These are phyloP conservation scores for Polytolypa hystricis DNA, from an alignment of 2,329 filamentous ascomycete genomes.

Conservation along the genomic window DNA sequence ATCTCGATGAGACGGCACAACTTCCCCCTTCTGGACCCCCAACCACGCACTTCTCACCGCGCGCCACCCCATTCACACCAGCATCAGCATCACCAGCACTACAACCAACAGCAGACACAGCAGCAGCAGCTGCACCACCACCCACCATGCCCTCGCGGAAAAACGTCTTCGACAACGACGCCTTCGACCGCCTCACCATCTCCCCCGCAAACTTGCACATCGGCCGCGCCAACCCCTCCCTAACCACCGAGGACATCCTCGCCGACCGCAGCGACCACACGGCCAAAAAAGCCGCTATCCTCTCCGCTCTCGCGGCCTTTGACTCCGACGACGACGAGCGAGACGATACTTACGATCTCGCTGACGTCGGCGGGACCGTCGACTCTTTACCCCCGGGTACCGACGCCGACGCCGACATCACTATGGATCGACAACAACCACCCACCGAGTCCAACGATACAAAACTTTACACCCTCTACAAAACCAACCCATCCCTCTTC, in stretches of 20 bases:
- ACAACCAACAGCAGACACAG: too few species aligned
- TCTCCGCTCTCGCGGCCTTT: slow-evolving; percentile 78
- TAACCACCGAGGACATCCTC: slow-evolving; percentile 62
- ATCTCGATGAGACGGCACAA: slow-evolving; percentile 42
- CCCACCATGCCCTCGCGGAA: slow-evolving; percentile 44
- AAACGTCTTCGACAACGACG: slow-evolving; percentile 72
- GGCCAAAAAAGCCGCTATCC: slow-evolving; percentile 71
- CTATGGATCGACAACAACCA: slow-evolving; percentile 29
- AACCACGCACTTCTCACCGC: slow-evolving; percentile 43
- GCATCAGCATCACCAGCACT: slow-evolving; percentile 21
- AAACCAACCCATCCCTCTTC: slow-evolving; percentile 54
- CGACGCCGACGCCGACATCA: slow-evolving; percentile 43
- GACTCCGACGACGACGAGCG: slow-evolving; percentile 92
- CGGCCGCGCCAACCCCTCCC: slow-evolving; percentile 53
- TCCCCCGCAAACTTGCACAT: slow-evolving; percentile 62
- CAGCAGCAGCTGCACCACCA: too few species aligned
- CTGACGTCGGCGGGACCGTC: slow-evolving; percentile 81
- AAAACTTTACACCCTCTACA: slow-evolving; percentile 61
- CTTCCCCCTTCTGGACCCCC: slow-evolving; percentile 10
- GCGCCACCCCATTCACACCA: slow-evolving; percentile 35
- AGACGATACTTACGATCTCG: slow-evolving; percentile 91
- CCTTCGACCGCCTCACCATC: slow-evolving; percentile 60
- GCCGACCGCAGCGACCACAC: slow-evolving; percentile 50
- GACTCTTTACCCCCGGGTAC: slow-evolving; percentile 45
- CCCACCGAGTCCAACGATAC: slow-evolving; percentile 24